These are phyloP conservation scores for Aspergillus phoenicis DNA, from an alignment of 2,329 filamentous ascomycete species.

Conservation along the genomic window DNA sequence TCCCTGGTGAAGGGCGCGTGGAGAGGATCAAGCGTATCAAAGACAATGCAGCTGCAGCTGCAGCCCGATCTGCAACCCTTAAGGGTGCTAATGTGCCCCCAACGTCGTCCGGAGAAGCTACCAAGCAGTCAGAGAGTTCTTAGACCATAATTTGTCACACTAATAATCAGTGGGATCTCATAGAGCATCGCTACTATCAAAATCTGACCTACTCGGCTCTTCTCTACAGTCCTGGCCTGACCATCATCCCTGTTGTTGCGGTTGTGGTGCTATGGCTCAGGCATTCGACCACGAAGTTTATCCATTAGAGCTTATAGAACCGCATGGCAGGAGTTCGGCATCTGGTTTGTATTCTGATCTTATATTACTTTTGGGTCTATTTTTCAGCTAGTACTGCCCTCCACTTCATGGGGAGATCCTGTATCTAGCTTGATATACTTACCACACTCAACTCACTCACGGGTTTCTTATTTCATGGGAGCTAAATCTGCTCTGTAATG, in stretches of 20 bases:
- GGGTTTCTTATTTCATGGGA: neutral
- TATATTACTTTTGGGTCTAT: neutral
- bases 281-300: neutral
- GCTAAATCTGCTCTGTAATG: neutral
- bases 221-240: neutral
- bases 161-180: neutral
- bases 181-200: neutral
- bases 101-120: neutral
- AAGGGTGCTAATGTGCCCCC: neutral
- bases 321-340: constrained; percentile 9
- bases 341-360: neutral
- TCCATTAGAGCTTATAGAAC: neutral
- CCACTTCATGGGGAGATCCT: no score
- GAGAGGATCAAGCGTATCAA: constrained; percentile 42
- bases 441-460: neutral
- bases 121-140: neutral
- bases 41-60: constrained; percentile 31
- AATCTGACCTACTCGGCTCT: neutral
- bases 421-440: neutral
- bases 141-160: no score
- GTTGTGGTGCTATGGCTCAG: neutral
- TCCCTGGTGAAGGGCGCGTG: constrained; percentile 42
- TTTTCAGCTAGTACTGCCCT: neutral
- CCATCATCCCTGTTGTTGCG: neutral
- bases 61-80: constrained; percentile 12